These are phyloP conservation scores for Podaxis rugospora DNA, from an alignment of 768 basidiomycete genomes.

Conservation along the genomic window DNA sequence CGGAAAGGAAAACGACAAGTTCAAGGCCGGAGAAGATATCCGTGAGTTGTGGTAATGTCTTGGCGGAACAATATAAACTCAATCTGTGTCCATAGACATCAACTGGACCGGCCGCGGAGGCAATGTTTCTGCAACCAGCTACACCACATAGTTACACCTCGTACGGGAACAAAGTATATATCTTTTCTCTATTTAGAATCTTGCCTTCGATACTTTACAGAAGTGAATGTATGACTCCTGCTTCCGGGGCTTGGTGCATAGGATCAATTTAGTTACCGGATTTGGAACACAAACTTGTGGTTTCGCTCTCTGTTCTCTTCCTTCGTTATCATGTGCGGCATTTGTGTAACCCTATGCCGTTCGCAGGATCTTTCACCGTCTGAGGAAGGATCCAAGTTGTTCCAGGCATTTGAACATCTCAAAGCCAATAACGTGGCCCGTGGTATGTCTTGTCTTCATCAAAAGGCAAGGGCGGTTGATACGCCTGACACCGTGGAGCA, in stretches of 20 bases:
- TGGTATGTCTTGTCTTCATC: constrained; percentile 37
- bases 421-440: constrained; percentile 47
- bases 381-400: background rate
- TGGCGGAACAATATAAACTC: background rate
- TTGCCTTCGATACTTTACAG: background rate
- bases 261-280: background rate
- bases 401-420: background rate
- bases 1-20: constrained; percentile 83
- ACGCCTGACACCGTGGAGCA: constrained; percentile 3
- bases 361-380: background rate
- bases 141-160: constrained; percentile 45
- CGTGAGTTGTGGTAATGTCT: constrained; percentile 48
- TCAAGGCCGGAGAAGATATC: constrained; percentile 81
- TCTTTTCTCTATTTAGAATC: constrained; percentile 1
- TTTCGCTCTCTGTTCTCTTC: background rate
- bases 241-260: constrained; percentile 1
- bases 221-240: constrained; percentile 1
- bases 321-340: constrained; percentile 7
- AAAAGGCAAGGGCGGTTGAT: background rate
- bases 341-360: background rate
- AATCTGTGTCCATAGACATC: constrained; percentile 55
- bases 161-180: background rate
- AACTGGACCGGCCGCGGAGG: constrained; percentile 99
- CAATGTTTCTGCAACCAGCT: constrained; percentile 86
- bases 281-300: background rate